Percentiles rank a stretch among this genome's conserved stretches.
These are phyloP conservation scores for Kwoniella mangroviensis DNA, from an alignment of 768 basidiomycete genomes.

Conservation along the genomic window DNA sequence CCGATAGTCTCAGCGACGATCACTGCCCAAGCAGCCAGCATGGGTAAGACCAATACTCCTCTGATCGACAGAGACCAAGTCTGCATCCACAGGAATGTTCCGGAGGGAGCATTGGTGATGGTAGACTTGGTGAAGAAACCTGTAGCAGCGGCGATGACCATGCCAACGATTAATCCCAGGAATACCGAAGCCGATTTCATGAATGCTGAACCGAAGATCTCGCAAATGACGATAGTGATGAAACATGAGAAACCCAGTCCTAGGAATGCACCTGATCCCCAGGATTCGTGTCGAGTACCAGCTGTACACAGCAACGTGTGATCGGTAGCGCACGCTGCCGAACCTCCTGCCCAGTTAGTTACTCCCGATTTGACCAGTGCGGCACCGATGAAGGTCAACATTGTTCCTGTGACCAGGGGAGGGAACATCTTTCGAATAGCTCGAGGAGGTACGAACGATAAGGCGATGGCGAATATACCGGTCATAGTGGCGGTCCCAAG, in stretches of 20 bases:
- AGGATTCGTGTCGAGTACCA: constrained; percentile 15
- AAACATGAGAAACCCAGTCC: constrained; percentile 40
- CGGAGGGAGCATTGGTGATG: constrained; percentile 30
- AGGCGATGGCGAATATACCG: constrained; percentile 34
- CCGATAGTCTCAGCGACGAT: constrained; percentile 39
- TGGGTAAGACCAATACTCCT: constrained; percentile 33
- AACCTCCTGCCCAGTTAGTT: constrained; percentile 42
- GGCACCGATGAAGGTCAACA: constrained; percentile 38
- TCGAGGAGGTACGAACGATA: constrained; percentile 40
- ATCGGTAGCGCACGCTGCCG: constrained; percentile 29
- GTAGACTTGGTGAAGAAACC: constrained; percentile 32
- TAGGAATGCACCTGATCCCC: constrained; percentile 33
- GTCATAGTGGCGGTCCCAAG: constrained; percentile 34
- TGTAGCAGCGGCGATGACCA: constrained; percentile 37
- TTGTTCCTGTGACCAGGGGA: constrained; percentile 35
- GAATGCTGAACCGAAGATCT: constrained; percentile 38
- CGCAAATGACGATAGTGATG: constrained; percentile 33
- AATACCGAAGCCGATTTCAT: constrained; percentile 39
- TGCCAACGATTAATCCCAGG: constrained; percentile 36
- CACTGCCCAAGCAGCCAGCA: constrained; percentile 38
- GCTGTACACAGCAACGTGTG: constrained; percentile 30
- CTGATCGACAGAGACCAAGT: constrained; percentile 28
- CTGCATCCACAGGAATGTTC: constrained; percentile 32
- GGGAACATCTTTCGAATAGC: constrained; percentile 37
- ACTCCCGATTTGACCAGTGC: constrained; percentile 34